A percentile compares a stretch with the other conserved stretches of the same genome.
phyloP scores from a whole-genome alignment of 306 rosid species.

The Luffa acutangula region DNA sequence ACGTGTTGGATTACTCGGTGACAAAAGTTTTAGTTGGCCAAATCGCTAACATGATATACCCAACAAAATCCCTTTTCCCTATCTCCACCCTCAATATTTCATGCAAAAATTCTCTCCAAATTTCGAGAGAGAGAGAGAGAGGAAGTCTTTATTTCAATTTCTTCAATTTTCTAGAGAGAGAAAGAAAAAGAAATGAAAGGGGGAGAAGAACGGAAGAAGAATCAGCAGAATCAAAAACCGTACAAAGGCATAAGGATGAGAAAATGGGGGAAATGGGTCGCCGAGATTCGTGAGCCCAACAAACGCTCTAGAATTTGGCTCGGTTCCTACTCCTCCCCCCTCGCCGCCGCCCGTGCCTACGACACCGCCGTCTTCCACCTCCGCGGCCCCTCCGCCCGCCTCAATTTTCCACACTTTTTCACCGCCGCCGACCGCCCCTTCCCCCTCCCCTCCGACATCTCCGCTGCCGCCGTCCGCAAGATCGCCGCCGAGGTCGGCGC shows the following conservation, averaged over 20 bases:
- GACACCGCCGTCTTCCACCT: conserved; percentile 67
- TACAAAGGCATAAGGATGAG: conserved; percentile 76
- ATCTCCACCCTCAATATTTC: no score
- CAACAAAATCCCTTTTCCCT: not conserved
- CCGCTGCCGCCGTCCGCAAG: conserved; percentile 74
- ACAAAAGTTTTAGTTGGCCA: conserved; percentile 20
- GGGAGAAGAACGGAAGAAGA: not conserved
- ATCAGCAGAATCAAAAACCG: conserved; percentile 20
- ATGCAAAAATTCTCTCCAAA: not conserved
- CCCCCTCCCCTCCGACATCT: conserved; percentile 33
- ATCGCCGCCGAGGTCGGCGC: conserved; percentile 90
- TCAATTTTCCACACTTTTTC: conserved; percentile 46
- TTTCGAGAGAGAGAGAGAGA: not conserved
- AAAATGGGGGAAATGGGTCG: conserved; percentile 76
- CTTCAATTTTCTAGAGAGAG: not conserved
- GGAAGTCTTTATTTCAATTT: not conserved
- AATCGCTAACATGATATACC: not conserved
- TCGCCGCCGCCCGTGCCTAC: conserved; percentile 63
- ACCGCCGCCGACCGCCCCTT: conserved; percentile 17
- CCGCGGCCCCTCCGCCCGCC: conserved; percentile 56
- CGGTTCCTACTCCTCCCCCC: conserved; percentile 58
- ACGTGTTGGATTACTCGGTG: conserved; percentile 27
- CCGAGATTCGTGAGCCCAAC: conserved; percentile 56
- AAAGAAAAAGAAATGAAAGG: not conserved
- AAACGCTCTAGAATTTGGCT: conserved; percentile 69